Evolutionary conservation across 176 grass and related monocot species (phyloP).

Genomic region (Oryza meyeriana): DNA sequence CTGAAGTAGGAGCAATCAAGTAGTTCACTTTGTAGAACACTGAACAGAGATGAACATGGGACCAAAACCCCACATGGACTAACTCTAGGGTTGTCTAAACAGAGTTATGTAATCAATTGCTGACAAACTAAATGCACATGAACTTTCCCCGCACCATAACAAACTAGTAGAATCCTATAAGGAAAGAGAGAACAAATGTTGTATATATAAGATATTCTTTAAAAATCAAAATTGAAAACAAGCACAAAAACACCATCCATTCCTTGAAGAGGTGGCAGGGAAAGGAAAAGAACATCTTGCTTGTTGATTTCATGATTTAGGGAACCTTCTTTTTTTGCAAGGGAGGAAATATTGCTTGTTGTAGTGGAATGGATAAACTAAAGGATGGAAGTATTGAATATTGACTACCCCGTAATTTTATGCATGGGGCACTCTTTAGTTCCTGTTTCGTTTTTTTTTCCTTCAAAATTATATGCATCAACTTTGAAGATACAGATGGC

Average conservation of each 20-base stretch:
- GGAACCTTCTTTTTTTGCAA: neutral
- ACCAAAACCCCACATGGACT: constrained; percentile 2
- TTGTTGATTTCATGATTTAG: neutral
- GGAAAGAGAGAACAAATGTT: neutral
- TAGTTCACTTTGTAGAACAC: constrained; percentile 11
- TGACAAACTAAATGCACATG: neutral
- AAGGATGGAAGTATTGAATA: neutral
- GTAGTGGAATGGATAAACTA: neutral
- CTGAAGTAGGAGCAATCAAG: neutral
- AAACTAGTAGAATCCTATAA: neutral
- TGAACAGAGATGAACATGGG: neutral
- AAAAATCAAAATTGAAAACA: neutral
- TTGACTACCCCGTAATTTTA: neutral
- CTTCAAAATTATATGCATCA: neutral
- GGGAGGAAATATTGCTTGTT: neutral
- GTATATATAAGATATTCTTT: neutral
- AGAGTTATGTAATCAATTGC: neutral
- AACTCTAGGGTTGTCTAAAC: constrained; percentile 4
- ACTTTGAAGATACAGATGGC: neutral
- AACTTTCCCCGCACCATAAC: neutral
- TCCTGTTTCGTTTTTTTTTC: neutral
- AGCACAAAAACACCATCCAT: neutral
- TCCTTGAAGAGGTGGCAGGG: neutral
- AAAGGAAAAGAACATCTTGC: neutral
- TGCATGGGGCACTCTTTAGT: neutral